phyloP scores from a whole-genome alignment of 75 land plant genomes.

The Pinus tabuliformis region DNA sequence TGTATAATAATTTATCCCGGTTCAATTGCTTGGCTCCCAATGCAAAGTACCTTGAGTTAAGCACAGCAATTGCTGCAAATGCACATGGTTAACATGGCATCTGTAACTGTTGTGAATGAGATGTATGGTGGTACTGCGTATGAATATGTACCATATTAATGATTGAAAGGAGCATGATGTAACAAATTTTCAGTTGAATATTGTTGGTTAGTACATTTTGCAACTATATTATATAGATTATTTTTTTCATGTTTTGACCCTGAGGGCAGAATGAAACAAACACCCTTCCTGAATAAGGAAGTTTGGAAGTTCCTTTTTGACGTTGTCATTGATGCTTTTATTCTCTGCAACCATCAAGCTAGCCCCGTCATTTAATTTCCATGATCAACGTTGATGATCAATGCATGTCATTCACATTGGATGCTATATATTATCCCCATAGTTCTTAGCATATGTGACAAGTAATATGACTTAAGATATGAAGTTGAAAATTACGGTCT shows the following conservation, averaged over 20 bases:
- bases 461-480: too few relatives aligned
- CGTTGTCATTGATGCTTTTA: not conserved
- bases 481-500: too few relatives aligned
- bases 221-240: not conserved
- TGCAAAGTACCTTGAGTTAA: constrained; percentile 1
- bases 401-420: not conserved
- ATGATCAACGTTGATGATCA: not conserved
- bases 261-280: not conserved
- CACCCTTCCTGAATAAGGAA: too few relatives aligned
- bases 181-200: not conserved
- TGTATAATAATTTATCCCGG: not conserved
- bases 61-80: not conserved
- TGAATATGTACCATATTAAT: constrained; percentile 7
- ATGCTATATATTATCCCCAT: too few relatives aligned
- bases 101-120: not conserved
- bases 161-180: not conserved
- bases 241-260: not conserved
- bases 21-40: not conserved
- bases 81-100: not conserved
- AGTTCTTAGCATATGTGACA: too few relatives aligned
- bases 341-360: not conserved
- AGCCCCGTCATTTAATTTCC: not conserved
- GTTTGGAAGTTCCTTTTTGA: not conserved
- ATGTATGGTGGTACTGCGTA: not conserved
- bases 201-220: not conserved